A percentile compares a stretch with the other conserved stretches of the same genome.
phyloP scores from a whole-genome alignment of 108 stramenopile genomes.

The Parmales sp. region DNA sequence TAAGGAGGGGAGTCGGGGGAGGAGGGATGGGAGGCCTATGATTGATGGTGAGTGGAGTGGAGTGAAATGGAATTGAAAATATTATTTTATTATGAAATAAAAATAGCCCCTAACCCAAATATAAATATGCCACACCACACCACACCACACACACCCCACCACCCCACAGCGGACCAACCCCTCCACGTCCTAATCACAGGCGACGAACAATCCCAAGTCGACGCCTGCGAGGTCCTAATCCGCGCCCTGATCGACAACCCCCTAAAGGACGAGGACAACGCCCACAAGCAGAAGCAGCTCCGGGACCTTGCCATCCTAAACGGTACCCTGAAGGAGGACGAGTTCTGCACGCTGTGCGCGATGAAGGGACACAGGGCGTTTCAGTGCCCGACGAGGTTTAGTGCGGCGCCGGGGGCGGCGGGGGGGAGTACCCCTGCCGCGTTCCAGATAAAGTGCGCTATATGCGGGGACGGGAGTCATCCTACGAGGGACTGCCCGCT shows the following conservation, averaged over 20 bases:
- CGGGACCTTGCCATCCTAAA: slow-evolving; percentile 93
- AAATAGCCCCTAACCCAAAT: too few relatives aligned
- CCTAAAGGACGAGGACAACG: slow-evolving; percentile 95
- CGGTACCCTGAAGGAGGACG: slow-evolving; percentile 94
- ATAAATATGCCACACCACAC: too few relatives aligned
- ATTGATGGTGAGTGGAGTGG: too few relatives aligned
- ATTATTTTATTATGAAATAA: too few relatives aligned
- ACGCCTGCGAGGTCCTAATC: slow-evolving; percentile 81
- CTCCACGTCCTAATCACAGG: slow-evolving; percentile 92
- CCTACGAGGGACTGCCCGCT: slow-evolving; percentile 89
- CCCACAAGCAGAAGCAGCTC: slow-evolving; percentile 92
- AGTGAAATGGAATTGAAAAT: too few relatives aligned
- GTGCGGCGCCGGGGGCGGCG: slow-evolving; percentile 26
- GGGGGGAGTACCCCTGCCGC: neutral
- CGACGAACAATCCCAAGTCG: slow-evolving; percentile 73
- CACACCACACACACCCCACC: too few relatives aligned
- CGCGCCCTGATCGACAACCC: slow-evolving; percentile 80
- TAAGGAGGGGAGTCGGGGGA: slow-evolving; percentile 88
- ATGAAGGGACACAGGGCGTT: slow-evolving; percentile 93
- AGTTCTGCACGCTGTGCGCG: slow-evolving; percentile 91
- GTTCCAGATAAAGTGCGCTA: slow-evolving; percentile 79
- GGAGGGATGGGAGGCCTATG: slow-evolving; percentile 54
- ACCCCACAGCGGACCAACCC: too few relatives aligned
- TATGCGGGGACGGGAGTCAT: slow-evolving; percentile 95
- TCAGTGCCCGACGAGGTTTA: slow-evolving; percentile 82